Base-by-base conservation (phyloP, 176 grass and related monocot species). In the Musa schizocarpa region DNA sequence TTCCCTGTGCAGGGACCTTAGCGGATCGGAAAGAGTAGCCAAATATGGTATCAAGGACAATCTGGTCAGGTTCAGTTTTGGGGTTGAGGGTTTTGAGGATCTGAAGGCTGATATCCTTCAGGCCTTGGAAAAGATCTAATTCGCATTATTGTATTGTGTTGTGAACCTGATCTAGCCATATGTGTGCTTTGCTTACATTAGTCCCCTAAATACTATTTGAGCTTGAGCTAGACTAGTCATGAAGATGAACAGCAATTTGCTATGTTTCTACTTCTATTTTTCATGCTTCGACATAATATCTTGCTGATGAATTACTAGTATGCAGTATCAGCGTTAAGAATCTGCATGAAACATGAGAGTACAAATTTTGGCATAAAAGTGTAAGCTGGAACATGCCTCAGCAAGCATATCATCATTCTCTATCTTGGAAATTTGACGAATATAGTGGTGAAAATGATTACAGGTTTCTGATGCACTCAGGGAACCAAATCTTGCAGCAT, bases 21-120 rank as follows among this genome's bases (percentile, higher is more conserved):
- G 8, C 53, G 56, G n/a, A 80, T 86, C 82, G 59, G 90, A 99
- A 85, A 86, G 95, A 76, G 81, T 34, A 56, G 52, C 85, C 43
- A 89, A 91, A 24, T 99, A 92, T 22, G 88, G 95, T 20, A 99
- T 99, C 81, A 94, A 94, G 84, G 95, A 94, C 86, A 99, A 99
- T 67, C 80, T 99, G 49, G 89, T 99, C 65, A 92, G 95, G 82
- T 94, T 99, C 91, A 99, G 95, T 85, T 82, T 94, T 53, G 95
- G 95, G 24, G 88, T 99, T 52, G 95, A 99, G 73, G 95, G 86
- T 74, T 99, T 94, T 12, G 88, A 89, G 72, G 95, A 99, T 70
- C 76, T 99, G 71, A 92, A 99, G 81, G 89, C 86, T 34, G 95
- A 99, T 73, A 75, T 99, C 74, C 64, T 89, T 78, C 95, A 99